Evolutionary conservation across 495 filamentous ascomycete species (phyloP), one percentile per base, ranked within the genome.

Genomic region (Delitschia confertaspora): DNA sequence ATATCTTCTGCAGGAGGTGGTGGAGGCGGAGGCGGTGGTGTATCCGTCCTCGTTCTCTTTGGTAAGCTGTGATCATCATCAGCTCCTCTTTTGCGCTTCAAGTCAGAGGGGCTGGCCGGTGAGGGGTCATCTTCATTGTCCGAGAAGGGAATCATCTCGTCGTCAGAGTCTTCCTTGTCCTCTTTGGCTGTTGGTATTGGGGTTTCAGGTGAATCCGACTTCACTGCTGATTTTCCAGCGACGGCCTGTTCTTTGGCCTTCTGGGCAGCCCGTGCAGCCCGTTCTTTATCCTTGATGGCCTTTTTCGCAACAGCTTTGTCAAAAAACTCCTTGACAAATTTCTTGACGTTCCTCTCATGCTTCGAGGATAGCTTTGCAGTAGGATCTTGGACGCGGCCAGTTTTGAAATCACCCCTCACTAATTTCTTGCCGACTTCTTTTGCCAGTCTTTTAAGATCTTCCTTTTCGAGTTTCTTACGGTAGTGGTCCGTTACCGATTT

Each of bases 351-450:
- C 60, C 79, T 80, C 53, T 80, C 78, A 54, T 89, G 84, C 51
- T 83, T 85, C 21, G 77, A 65, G n/a, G 73, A 72, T 51, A 95
- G 80, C 35, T 74, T 71, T n/a, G 76, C 42, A 6, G 33, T 85
- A 3, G 87, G 88, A 53, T 95, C 82, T 16, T 79, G 70, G 7
- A 95, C 87, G 3, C 83, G 79, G 29, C 75, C 73, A 53, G 88
- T 76, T 62, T 93, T 94, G 67, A 82, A 95, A 57, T 95, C 88
- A 0, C 84, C 85, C 19, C 80, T 76, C 21, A 93, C 86, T 20
- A 95, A 70, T 58, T 87, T 93, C 61, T 89, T 93, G 43, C 79
- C 76, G 13, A 76, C 76, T 61, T 94, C 85, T 62, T 89, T 91
- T 3, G 79, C 82, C 49, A 88, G 82, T 36, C 82, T 77, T 63